These are phyloP conservation scores for Bidens hawaiensis DNA, from an alignment of 140 eudicot species.

Conservation along the genomic window DNA sequence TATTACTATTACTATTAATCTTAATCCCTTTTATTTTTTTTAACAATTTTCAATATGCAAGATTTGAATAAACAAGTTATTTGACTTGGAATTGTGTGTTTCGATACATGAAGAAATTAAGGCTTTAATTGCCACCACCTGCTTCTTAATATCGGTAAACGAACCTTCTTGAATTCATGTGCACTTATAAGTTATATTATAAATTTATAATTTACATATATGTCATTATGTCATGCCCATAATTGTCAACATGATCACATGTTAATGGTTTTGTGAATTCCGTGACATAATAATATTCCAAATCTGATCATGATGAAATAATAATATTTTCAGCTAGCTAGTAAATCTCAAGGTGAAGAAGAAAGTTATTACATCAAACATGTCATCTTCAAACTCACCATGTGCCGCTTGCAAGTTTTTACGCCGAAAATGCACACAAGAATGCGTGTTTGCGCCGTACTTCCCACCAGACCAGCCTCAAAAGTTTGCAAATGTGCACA, in stretches of 20 bases:
- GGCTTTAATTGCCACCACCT: slow-evolving; percentile 36
- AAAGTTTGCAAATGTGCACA: slow-evolving; percentile 66
- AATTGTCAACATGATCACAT: slow-evolving; percentile 28
- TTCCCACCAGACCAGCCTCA: slow-evolving; percentile 82
- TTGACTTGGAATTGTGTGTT: slow-evolving; percentile 39
- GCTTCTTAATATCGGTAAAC: slow-evolving; percentile 36
- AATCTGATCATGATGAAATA: neutral
- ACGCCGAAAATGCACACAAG: slow-evolving; percentile 75
- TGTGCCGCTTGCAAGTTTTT: slow-evolving; percentile 90
- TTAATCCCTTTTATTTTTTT: too few species aligned
- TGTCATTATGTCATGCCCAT: too few species aligned
- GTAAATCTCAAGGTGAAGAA: slow-evolving; percentile 8
- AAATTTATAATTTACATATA: too few species aligned
- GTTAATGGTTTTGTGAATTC: slow-evolving; percentile 2
- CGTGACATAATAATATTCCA: neutral
- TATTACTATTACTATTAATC: too few species aligned
- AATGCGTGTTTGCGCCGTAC: slow-evolving; percentile 78
- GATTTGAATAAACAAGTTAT: slow-evolving; percentile 24
- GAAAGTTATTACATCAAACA: slow-evolving; percentile 1
- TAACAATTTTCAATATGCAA: slow-evolving; percentile 13
- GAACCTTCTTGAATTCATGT: slow-evolving; percentile 35
- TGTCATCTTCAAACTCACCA: slow-evolving; percentile 71
- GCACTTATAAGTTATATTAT: too few species aligned
- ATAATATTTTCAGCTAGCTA: too few species aligned
- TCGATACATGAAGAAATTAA: slow-evolving; percentile 31